Evolutionary conservation across 2,329 filamentous ascomycete genomes (phyloP).

Genomic region (Fusarium zealandicum): DNA sequence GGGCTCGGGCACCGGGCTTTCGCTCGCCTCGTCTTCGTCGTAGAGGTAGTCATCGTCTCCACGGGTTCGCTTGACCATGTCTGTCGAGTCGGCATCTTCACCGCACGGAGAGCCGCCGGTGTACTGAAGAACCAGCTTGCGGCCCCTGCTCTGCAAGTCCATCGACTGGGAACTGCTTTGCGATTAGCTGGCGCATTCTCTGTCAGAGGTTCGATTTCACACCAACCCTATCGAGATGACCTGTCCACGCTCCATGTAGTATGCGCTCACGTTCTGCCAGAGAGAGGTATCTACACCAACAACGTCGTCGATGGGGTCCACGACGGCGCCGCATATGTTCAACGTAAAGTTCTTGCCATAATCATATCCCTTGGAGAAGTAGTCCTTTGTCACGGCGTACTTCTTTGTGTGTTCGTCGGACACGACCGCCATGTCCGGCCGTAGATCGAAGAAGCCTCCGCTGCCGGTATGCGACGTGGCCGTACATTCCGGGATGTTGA

Average conservation of each 20-base stretch:
- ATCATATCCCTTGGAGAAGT: conserved; percentile 75
- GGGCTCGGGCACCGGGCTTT: conserved; percentile 22
- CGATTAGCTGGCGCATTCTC: conserved; percentile 19
- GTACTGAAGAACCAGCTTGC: conserved; percentile 80
- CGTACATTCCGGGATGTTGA: conserved; percentile 59
- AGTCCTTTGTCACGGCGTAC: conserved; percentile 56
- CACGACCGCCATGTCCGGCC: conserved; percentile 59
- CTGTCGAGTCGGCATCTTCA: conserved; percentile 50
- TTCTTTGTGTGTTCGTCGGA: conserved; percentile 53
- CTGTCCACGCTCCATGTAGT: conserved; percentile 71
- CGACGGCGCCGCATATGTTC: conserved; percentile 81
- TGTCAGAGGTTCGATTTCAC: conserved; percentile 4
- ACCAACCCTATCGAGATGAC: conserved; percentile 78
- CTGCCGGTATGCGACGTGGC: conserved; percentile 62
- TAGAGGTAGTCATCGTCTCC: conserved; percentile 37
- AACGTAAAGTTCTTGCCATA: conserved; percentile 83
- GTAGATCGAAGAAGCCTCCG: conserved; percentile 66
- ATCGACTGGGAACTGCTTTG: conserved; percentile 56
- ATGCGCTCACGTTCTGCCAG: conserved; percentile 81
- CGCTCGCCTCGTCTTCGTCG: conserved; percentile 33
- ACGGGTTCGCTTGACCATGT: conserved; percentile 43
- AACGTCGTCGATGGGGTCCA: conserved; percentile 68
- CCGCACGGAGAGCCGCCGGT: conserved; percentile 78
- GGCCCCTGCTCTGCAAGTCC: conserved; percentile 65
- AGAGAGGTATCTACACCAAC: conserved; percentile 66